These are phyloP conservation scores for Hypoxylon sp. DNA, from an alignment of 2,329 filamentous ascomycete species.

Conservation along the genomic window DNA sequence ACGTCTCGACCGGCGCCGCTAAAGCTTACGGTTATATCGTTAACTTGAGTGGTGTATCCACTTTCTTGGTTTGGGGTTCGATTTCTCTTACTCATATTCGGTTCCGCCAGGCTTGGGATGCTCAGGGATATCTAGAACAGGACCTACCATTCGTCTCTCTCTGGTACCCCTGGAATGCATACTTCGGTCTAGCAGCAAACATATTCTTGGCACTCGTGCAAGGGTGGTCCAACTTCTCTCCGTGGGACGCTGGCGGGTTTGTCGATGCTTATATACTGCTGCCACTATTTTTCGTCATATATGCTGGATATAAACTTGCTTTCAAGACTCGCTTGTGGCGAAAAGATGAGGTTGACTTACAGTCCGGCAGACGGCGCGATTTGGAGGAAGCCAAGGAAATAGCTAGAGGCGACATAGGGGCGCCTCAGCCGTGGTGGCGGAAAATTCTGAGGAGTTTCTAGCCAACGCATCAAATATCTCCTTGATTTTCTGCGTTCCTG, in stretches of 20 bases:
- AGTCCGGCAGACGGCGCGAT: conserved; percentile 69
- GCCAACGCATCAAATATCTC: not conserved
- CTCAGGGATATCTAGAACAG: conserved; percentile 68
- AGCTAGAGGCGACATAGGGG: conserved; percentile 47
- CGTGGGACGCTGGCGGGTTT: conserved; percentile 71
- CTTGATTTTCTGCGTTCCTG: not conserved
- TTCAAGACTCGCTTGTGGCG: conserved; percentile 68
- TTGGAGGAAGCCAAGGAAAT: conserved; percentile 63
- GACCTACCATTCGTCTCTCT: conserved; percentile 70
- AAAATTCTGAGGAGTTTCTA: conserved; percentile 61
- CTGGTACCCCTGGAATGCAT: conserved; percentile 71
- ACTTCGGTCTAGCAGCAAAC: conserved; percentile 71
- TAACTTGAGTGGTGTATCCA: conserved; percentile 77
- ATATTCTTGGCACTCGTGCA: conserved; percentile 72
- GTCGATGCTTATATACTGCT: conserved; percentile 75
- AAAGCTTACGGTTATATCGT: conserved; percentile 78
- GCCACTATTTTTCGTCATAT: conserved; percentile 72
- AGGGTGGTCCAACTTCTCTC: conserved; percentile 72
- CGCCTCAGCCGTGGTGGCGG: conserved; percentile 59
- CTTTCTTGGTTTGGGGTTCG: conserved; percentile 79
- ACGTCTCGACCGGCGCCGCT: conserved; percentile 75
- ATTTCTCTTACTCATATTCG: conserved; percentile 81
- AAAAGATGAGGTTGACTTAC: conserved; percentile 68
- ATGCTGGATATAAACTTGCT: conserved; percentile 67
- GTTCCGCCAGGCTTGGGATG: conserved; percentile 75